Percentiles rank a stretch among this genome's conserved stretches.
These are phyloP conservation scores for Phytophthora syringae DNA, from an alignment of 352 stramenopile genomes.

Conservation along the genomic window DNA sequence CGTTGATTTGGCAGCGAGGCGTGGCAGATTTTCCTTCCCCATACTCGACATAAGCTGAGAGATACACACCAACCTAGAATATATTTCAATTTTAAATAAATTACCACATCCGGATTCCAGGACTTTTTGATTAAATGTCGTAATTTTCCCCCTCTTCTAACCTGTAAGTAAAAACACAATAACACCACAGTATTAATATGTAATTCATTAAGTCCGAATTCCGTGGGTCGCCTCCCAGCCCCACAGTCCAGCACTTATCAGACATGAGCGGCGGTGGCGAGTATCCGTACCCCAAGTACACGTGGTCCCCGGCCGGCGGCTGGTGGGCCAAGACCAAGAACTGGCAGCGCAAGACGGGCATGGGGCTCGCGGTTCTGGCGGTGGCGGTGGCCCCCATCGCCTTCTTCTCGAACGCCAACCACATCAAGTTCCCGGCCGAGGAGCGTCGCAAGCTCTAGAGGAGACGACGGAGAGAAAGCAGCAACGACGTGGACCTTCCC, in stretches of 20 bases:
- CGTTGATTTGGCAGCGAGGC: constrained; percentile 27
- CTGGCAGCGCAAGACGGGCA: constrained; percentile 80
- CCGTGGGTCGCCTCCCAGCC: constrained; percentile 13
- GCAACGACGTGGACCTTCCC: background rate
- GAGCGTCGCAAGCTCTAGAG: constrained; percentile 64
- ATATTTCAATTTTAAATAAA: background rate
- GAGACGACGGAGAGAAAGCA: background rate
- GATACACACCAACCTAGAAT: background rate
- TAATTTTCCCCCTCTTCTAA: too few species aligned
- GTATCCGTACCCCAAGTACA: constrained; percentile 89
- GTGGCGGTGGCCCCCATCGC: constrained; percentile 57
- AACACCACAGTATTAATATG: too few species aligned
- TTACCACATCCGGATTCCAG: too few species aligned
- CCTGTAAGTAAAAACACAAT: too few species aligned
- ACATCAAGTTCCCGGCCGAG: constrained; percentile 76
- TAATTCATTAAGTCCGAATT: constrained; percentile 5
- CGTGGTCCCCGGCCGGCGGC: constrained; percentile 84
- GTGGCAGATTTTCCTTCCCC: background rate
- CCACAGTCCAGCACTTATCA: constrained; percentile 27
- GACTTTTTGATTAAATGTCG: too few species aligned
- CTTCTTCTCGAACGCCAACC: constrained; percentile 67
- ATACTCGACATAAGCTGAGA: background rate
- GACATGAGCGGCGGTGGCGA: constrained; percentile 81
- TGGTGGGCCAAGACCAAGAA: constrained; percentile 89
- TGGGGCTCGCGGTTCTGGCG: constrained; percentile 62